Conservation (phyloP, 257 asterid species). For the Solanum tacnaense region DNA sequence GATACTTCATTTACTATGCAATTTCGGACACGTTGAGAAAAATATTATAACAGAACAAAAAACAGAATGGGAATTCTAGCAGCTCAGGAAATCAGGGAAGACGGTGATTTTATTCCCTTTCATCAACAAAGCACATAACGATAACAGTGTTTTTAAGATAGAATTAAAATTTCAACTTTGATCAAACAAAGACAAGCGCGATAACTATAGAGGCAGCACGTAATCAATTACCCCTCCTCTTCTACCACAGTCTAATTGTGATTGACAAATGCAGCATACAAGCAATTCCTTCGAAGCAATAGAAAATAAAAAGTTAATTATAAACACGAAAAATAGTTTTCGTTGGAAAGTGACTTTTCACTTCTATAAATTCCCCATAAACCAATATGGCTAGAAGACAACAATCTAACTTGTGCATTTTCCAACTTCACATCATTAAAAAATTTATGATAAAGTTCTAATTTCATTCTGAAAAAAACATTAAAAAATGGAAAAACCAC, state of each 20-base stretch:
- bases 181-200: neutral
- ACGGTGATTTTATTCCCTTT: neutral
- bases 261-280: neutral
- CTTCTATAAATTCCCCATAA: neutral
- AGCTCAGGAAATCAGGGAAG: neutral
- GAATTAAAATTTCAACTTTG: neutral
- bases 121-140: neutral
- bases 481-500: neutral
- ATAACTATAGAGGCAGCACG: neutral
- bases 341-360: neutral
- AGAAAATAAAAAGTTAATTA: neutral
- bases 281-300: neutral
- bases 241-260: neutral
- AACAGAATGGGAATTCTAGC: neutral
- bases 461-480: neutral
- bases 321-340: neutral
- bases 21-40: neutral
- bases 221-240: neutral
- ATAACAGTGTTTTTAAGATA: neutral
- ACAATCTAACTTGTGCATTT: neutral
- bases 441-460: neutral
- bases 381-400: neutral
- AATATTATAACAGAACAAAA: neutral
- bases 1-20: neutral
- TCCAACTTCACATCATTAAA: neutral